Evolutionary conservation across 495 filamentous ascomycete genomes (phyloP), one percentile per base, ranked within the genome.

Genomic region (Penicillium simplicissimum): DNA sequence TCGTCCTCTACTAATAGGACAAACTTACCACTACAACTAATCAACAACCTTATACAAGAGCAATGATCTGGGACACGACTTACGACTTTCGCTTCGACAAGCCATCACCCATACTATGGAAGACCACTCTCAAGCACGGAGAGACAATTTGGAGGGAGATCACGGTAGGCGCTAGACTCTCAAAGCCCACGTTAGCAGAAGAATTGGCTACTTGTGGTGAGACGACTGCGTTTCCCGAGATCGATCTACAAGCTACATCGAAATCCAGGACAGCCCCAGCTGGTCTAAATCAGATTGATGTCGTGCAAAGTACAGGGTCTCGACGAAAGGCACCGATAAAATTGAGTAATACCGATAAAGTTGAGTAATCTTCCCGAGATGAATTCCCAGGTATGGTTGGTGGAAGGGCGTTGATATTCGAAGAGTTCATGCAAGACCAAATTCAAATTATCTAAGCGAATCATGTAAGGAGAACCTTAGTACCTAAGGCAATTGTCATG

Each of bases 191-290:
- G 14, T n/a, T 57, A n/a, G 54, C 28, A 15, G 54, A 57, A 11
- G 54, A 57, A 57, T 42, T 57, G 0, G 40, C n/a, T 8, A 38
- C 54, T 19, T 57, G 54, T 25, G 28, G 38, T 25, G 54, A 57
- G 38, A 8, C 3, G 14, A 1, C 45, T 17, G 28, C 25, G 1
- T 35, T 45, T 13, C 13, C 17, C 4, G 28, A 45, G 8, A 11
- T 15, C 17, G 11, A 45, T 28, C 13, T 31, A 31, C 45, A 15
- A 31, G 23, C 23, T 6, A 23, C 9, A 7, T 25, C 21, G 21
- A 47, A 3, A 5, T 15, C 10, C 21, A 47, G 4, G 21, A 21
- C 21, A 47, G 43, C 21, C 28, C 21, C 21, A 25, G 23, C 21
- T 25, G 13, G 14, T 7, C 3, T 13, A 5, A 5, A 9, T 15